Evolutionary conservation across 306 rosid genomes (phyloP).

Genomic region (Trifolium subterraneum): DNA sequence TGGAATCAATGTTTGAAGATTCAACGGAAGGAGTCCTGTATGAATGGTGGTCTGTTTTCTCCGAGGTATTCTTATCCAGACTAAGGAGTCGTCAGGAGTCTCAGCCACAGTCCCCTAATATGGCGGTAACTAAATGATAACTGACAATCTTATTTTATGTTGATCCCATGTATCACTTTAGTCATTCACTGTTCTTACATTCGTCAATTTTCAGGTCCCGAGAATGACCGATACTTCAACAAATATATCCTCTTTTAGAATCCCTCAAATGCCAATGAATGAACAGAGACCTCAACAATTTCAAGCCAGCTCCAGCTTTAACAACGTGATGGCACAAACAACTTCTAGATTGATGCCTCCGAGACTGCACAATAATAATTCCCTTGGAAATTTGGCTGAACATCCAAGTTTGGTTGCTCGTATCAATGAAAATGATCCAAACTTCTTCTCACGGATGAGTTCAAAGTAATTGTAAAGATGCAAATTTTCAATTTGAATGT

Average conservation of each 20-base stretch:
- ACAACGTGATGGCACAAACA: conserved; percentile 31
- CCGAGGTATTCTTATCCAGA: conserved; percentile 24
- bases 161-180: conserved; percentile 1
- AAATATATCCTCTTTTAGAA: conserved; percentile 12
- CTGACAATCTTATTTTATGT: conserved; percentile 15
- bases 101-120: conserved; percentile 36
- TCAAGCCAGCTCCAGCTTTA: conserved; percentile 29
- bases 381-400: conserved; percentile 16
- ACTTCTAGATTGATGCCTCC: conserved; percentile 23
- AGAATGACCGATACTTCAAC: conserved; percentile 34
- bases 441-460: conserved; percentile 31
- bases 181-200: neutral
- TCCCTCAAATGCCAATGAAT: conserved; percentile 34
- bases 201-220: conserved; percentile 48
- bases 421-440: conserved; percentile 25
- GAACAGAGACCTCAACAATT: conserved; percentile 43
- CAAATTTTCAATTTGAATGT: conserved; percentile 12
- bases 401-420: conserved; percentile 32
- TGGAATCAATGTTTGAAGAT: conserved; percentile 41
- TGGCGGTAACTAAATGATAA: conserved; percentile 35
- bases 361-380: conserved; percentile 10
- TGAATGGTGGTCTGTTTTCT: conserved; percentile 73
- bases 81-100: conserved; percentile 18
- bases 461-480: conserved; percentile 45
- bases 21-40: conserved; percentile 54